Percentiles rank a stretch among this genome's conserved stretches.
phyloP scores from a whole-genome alignment of 495 filamentous ascomycete genomes.

The Podospora pseudopauciseta region DNA sequence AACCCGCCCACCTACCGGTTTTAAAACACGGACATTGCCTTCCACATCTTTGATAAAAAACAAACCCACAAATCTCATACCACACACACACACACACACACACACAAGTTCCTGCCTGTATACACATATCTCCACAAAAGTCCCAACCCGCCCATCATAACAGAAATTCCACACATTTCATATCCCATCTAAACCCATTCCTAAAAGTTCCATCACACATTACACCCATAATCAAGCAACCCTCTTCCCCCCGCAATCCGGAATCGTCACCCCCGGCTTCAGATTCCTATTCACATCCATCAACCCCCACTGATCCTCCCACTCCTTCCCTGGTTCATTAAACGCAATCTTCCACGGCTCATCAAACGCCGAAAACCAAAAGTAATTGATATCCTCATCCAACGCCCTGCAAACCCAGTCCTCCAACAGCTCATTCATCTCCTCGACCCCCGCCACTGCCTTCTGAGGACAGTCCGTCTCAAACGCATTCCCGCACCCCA shows the following conservation, averaged over 20 bases:
- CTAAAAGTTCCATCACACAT: not conserved
- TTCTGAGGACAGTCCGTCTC: constrained; percentile 54
- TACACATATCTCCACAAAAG: not conserved
- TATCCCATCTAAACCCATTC: not conserved
- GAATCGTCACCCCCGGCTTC: constrained; percentile 82
- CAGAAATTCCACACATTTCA: constrained; percentile 1
- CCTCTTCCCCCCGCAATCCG: constrained; percentile 78
- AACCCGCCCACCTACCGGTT: not conserved
- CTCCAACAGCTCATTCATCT: constrained; percentile 85
- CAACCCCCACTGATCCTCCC: constrained; percentile 96
- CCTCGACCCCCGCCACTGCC: constrained; percentile 70
- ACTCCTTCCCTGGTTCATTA: constrained; percentile 65
- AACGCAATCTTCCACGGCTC: constrained; percentile 87
- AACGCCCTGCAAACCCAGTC: constrained; percentile 81
- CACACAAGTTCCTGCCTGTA: not conserved
- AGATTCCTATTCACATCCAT: constrained; percentile 83
- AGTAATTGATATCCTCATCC: constrained; percentile 80
- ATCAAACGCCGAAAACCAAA: constrained; percentile 96
- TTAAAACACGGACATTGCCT: not conserved
- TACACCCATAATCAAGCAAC: constrained; percentile 28
- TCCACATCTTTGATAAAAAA: not conserved
- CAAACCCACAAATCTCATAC: not conserved
- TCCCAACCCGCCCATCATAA: not conserved
- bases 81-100: no score
- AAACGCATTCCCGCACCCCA: constrained; percentile 59